Conservation (phyloP, 2,329 filamentous ascomycete species). For the Nigrospora sphaerica region DNA sequence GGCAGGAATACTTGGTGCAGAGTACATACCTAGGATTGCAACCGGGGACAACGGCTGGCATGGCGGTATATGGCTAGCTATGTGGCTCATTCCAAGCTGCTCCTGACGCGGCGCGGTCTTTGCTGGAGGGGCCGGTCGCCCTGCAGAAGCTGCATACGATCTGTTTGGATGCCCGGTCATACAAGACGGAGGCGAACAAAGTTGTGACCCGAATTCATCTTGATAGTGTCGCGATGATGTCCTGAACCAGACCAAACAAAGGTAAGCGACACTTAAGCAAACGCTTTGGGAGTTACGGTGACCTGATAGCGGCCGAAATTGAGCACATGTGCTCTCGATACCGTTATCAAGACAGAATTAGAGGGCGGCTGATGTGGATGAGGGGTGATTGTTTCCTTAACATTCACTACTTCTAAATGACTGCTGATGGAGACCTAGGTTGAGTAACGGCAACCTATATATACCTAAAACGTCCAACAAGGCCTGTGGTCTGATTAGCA, state of each 20-base stretch:
- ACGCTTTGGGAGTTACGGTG: too few species aligned
- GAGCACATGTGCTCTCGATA: not conserved
- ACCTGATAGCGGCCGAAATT: not conserved
- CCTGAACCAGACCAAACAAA: too few species aligned
- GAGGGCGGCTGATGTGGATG: too few species aligned
- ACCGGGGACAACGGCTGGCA: constrained; percentile 11
- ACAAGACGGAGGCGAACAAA: constrained; percentile 31
- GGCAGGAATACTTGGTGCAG: constrained; percentile 21
- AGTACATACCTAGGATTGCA: constrained; percentile 15
- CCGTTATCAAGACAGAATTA: too few species aligned
- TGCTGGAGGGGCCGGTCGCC: constrained; percentile 62
- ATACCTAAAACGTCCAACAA: too few species aligned
- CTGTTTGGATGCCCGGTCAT: constrained; percentile 54
- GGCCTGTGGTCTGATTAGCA: not conserved
- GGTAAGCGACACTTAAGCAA: too few species aligned
- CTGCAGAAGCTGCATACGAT: constrained; percentile 70
- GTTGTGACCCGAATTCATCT: constrained; percentile 3
- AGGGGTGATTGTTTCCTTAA: too few species aligned
- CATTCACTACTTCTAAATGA: too few species aligned
- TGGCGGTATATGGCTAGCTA: constrained; percentile 15
- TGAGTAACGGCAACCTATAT: too few species aligned
- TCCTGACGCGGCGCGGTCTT: not conserved
- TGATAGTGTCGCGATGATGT: too few species aligned
- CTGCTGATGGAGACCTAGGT: too few species aligned
- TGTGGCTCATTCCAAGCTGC: constrained; percentile 19